Evolutionary conservation across 495 filamentous ascomycete species (phyloP), one percentile per base, ranked within the genome.

Genomic region (Aspergillus cristatus): DNA sequence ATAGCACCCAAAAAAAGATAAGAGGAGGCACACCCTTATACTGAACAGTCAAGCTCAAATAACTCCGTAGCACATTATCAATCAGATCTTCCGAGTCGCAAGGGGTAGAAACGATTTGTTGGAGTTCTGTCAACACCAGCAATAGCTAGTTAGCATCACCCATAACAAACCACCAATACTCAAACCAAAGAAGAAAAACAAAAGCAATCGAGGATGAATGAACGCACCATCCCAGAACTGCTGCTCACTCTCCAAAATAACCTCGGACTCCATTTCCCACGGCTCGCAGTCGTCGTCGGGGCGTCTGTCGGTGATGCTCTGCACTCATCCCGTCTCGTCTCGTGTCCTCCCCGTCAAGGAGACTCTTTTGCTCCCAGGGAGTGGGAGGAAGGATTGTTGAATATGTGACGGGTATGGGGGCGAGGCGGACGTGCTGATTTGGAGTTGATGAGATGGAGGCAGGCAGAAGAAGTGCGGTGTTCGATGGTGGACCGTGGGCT

Each of bases 181-280:
- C 26, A 32, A 28, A 17, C 31, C 5, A 14, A 29, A 18, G 32
- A 16, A 16, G 20, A 28, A 16, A 22, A 22, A 24, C 10, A 16
- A 38, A 34, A 18, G 12, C 6, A 15, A 24, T 4, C 6, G 38
- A 43, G 41, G 37, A 34, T 28, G 7, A 34, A 34, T 18, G 34
- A 18, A 65, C 78, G 55, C 53, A 94, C 90, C 84, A 63, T 78
- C 68, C 91, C 91, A 96, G 66, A 96, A 91, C 63, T 94, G 84
- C 57, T 88, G 74, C 67, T 90, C 87, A 62, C 76, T 82, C 60
- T 94, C 86, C 55, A 84, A 78, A 48, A 70, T 74, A 47, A 74
- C 74, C 59, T 85, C 82, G 55, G 51, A 53, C 54, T 65, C 63
- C 65, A 68, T 67, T 64, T 66, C 63, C 60, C 59, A 60, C 56